Evolutionary conservation across 2,329 filamentous ascomycete genomes (phyloP).

Genomic region (Endoconidiophora laricicola): DNA sequence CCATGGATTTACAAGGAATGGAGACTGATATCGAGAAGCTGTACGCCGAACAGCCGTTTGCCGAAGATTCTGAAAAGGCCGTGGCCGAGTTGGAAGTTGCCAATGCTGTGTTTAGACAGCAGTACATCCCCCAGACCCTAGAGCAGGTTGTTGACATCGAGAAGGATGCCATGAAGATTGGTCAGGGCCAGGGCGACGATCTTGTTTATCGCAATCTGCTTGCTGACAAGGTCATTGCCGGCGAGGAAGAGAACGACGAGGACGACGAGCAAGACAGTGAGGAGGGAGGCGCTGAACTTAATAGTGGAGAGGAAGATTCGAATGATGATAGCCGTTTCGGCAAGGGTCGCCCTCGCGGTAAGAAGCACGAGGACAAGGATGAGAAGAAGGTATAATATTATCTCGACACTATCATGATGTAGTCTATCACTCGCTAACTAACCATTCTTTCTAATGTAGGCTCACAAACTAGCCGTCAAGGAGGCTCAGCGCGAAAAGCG

Average conservation of each 20-base stretch:
- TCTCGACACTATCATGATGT: neutral
- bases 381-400: conserved; percentile 49
- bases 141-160: conserved; percentile 96
- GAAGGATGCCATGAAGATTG: conserved; percentile 66
- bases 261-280: conserved; percentile 22
- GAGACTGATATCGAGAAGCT: conserved; percentile 46
- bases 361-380: conserved; percentile 81
- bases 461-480: conserved; percentile 79
- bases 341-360: conserved; percentile 57
- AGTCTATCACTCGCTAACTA: conserved; percentile 15
- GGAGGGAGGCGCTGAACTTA: conserved; percentile 22
- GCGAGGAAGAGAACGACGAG: conserved; percentile 21
- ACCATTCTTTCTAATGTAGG: conserved; percentile 18
- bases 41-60: conserved; percentile 38
- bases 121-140: conserved; percentile 90
- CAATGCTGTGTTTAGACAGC: conserved; percentile 83
- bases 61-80: conserved; percentile 32
- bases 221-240: conserved; percentile 44
- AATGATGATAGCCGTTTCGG: conserved; percentile 34
- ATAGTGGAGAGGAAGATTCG: conserved; percentile 26
- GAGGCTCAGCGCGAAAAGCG: conserved; percentile 89
- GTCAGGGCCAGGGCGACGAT: conserved; percentile 54
- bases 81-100: conserved; percentile 54
- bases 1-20: conserved; percentile 45
- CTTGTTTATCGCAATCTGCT: conserved; percentile 75